A percentile compares a stretch with the other conserved stretches of the same genome.
phyloP scores from a whole-genome alignment of 495 filamentous ascomycete genomes.

The Penicillium diatomitis region DNA sequence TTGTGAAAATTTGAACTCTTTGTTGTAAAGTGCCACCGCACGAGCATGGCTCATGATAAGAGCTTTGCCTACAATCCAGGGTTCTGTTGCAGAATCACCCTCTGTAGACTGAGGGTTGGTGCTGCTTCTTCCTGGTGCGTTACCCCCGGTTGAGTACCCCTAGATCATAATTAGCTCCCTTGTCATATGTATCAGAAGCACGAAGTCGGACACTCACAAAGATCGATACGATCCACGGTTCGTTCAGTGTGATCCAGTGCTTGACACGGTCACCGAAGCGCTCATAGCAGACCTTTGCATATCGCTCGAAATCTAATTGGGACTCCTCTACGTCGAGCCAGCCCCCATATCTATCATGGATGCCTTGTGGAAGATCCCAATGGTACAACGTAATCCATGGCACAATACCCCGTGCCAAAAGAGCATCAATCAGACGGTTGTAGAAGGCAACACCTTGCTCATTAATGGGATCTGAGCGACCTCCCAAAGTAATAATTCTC shows the following conservation, averaged over 20 bases:
- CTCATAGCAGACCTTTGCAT: constrained; percentile 30
- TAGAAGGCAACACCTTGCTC: constrained; percentile 34
- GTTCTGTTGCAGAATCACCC: constrained; percentile 22
- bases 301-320: constrained; percentile 31
- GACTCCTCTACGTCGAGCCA: constrained; percentile 32
- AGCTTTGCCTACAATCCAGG: constrained; percentile 34
- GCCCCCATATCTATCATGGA: constrained; percentile 34
- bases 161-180: not conserved
- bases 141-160: constrained; percentile 10
- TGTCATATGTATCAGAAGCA: not conserved
- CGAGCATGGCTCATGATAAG: constrained; percentile 31
- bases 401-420: constrained; percentile 27
- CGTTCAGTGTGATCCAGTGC: constrained; percentile 43
- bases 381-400: constrained; percentile 40
- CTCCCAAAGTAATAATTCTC: constrained; percentile 49
- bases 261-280: constrained; percentile 32
- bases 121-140: constrained; percentile 11
- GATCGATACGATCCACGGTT: constrained; percentile 35
- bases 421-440: constrained; percentile 27
- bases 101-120: constrained; percentile 18
- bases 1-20: constrained; percentile 21
- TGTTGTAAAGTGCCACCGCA: constrained; percentile 28
- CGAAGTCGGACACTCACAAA: constrained; percentile 9
- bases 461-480: constrained; percentile 24
- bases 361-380: constrained; percentile 37